These are phyloP conservation scores for Pseudogymnoascus sp. DNA, from an alignment of 2,329 filamentous ascomycete genomes.

Conservation along the genomic window DNA sequence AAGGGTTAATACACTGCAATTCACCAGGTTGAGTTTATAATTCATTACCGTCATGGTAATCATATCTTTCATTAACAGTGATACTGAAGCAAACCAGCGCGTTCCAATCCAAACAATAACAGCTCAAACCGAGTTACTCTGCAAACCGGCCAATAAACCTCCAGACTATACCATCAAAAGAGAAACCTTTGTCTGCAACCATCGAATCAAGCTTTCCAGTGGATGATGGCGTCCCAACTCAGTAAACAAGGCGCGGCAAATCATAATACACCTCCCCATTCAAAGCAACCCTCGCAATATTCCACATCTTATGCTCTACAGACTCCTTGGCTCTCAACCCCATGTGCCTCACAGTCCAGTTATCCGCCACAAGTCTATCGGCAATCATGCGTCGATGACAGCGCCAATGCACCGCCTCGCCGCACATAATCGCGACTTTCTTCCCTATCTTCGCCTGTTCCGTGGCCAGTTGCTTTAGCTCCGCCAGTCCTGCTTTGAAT, in stretches of 20 bases:
- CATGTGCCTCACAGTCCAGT: neutral
- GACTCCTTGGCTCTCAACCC: neutral
- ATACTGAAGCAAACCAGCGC: neutral
- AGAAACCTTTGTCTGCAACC: neutral
- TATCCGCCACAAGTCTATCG: neutral
- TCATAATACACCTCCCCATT: neutral
- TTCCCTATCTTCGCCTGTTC: neutral
- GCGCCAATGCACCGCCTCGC: neutral
- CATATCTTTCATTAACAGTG: neutral
- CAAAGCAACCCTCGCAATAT: neutral
- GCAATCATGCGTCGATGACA: slow-evolving; percentile 4
- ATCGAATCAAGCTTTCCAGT: neutral
- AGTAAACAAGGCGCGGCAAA: neutral
- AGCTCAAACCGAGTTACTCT: neutral
- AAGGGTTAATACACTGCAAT: neutral
- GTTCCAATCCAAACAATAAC: neutral
- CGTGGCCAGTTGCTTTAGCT: neutral
- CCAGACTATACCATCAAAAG: neutral
- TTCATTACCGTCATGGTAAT: neutral
- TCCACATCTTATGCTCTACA: neutral
- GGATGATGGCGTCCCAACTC: neutral
- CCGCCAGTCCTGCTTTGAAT: neutral
- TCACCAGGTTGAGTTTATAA: neutral
- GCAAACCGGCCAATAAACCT: neutral
- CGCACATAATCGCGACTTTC: neutral